phyloP scores from a whole-genome alignment of 805 yeast genomes.

The Candida silvatica region DNA sequence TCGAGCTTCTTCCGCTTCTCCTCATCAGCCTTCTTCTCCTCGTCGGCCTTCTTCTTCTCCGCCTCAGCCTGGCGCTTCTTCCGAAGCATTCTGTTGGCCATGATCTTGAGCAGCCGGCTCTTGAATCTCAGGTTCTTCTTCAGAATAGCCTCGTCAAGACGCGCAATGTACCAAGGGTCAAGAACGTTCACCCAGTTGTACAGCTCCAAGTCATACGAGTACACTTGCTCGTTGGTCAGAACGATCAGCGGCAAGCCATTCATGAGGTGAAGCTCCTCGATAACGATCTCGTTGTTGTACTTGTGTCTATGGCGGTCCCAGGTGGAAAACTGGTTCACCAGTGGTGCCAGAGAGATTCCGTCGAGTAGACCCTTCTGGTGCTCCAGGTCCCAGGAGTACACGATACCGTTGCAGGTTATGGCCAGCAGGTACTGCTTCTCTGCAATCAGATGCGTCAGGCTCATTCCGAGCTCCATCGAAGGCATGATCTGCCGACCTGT shows the following conservation, averaged over 20 bases:
- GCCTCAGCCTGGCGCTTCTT: too few relatives aligned
- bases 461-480: constrained; percentile 42
- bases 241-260: constrained; percentile 36
- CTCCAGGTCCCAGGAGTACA: constrained; percentile 42
- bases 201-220: constrained; percentile 31
- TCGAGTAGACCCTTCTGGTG: constrained; percentile 25
- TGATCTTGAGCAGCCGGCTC: too few relatives aligned
- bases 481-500: constrained; percentile 40
- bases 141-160: neutral
- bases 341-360: constrained; percentile 44
- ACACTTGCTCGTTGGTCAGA: constrained; percentile 31
- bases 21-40: too few relatives aligned
- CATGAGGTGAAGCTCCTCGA: constrained; percentile 14
- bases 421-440: constrained; percentile 28
- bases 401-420: constrained; percentile 40
- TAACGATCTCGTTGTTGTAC: constrained; percentile 15
- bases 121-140: neutral
- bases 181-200: constrained; percentile 38
- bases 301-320: constrained; percentile 15
- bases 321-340: constrained; percentile 31
- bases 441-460: constrained; percentile 31
- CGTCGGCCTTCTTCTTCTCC: too few relatives aligned
- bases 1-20: too few relatives aligned
- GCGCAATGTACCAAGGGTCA: constrained; percentile 28
- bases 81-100: too few relatives aligned